phyloP scores from a whole-genome alignment of 2,329 filamentous ascomycete genomes.

The Paecilomyces fulvus region DNA sequence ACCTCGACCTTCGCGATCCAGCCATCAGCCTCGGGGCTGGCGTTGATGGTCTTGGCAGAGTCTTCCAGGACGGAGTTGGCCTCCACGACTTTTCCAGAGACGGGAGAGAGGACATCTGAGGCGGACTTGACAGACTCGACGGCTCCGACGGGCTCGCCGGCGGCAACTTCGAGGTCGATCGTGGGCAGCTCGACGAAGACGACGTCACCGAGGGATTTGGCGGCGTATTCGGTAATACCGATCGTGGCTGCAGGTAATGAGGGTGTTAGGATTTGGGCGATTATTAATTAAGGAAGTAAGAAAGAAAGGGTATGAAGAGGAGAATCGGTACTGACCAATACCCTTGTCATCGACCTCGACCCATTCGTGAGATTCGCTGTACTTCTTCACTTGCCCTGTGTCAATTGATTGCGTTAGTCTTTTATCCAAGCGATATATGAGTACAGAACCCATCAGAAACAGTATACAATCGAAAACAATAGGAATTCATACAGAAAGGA shows the following conservation, averaged over 20 bases:
- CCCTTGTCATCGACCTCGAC: slow-evolving; percentile 77
- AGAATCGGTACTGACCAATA: slow-evolving; percentile 48
- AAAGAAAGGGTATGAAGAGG: slow-evolving; percentile 13
- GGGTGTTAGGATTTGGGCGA: slow-evolving; percentile 3
- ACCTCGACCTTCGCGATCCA: slow-evolving; percentile 91
- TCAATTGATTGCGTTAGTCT: slow-evolving; percentile 13
- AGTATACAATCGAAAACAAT: neutral
- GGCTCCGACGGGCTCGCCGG: slow-evolving; percentile 80
- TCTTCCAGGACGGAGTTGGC: slow-evolving; percentile 71
- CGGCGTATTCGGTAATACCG: slow-evolving; percentile 87
- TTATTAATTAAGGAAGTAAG: slow-evolving; percentile 11
- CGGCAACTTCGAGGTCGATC: slow-evolving; percentile 56
- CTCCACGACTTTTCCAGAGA: slow-evolving; percentile 66
- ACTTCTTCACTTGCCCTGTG: slow-evolving; percentile 56
- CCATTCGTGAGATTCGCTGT: slow-evolving; percentile 98
- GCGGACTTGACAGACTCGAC: slow-evolving; percentile 98
- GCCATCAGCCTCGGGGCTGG: slow-evolving; percentile 78
- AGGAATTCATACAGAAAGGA: slow-evolving; percentile 26
- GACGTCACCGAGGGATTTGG: slow-evolving; percentile 86
- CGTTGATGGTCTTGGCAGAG: slow-evolving; percentile 80
- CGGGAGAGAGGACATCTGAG: slow-evolving; percentile 90
- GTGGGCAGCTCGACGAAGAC: slow-evolving; percentile 93
- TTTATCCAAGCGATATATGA: neutral
- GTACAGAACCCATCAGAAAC: neutral
- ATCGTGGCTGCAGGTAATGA: slow-evolving; percentile 45